Percentiles rank a stretch among this genome's conserved stretches.
Evolutionary conservation across 2,329 filamentous ascomycete genomes (phyloP).

Genomic region (Plectosphaerella sp.): DNA sequence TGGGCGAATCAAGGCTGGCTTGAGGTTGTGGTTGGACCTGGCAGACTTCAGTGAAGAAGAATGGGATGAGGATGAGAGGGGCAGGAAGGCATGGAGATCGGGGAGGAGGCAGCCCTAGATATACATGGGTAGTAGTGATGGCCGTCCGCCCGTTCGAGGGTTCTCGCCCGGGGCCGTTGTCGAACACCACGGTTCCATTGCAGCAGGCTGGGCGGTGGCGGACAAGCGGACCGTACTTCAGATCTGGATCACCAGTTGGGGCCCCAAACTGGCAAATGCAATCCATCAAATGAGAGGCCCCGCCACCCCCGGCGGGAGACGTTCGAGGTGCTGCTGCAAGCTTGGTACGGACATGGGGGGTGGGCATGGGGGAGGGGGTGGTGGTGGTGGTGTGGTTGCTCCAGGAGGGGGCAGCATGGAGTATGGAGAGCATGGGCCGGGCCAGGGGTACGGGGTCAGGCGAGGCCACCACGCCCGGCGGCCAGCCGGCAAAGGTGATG

Average conservation of each 20-base stretch:
- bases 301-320: not conserved
- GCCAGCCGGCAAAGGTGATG: no score
- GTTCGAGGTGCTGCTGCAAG: no score
- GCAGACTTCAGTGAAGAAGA: not conserved
- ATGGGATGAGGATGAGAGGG: no score
- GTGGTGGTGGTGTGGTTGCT: no score
- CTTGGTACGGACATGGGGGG: no score
- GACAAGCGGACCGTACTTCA: conserved; percentile 2
- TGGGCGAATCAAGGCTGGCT: not conserved
- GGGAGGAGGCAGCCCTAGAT: not conserved
- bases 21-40: not conserved
- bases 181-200: no score
- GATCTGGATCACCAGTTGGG: not conserved
- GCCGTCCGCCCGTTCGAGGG: not conserved
- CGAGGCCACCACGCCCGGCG: no score
- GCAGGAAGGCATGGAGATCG: not conserved
- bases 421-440: no score
- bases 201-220: not conserved
- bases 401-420: no score
- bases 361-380: no score
- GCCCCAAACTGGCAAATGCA: not conserved
- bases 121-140: not conserved
- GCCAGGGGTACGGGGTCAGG: no score
- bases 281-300: not conserved
- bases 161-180: not conserved